Evolutionary conservation across 179 eudicot genomes (phyloP), one percentile per base, ranked within the genome.

Genomic region (Corrigiola litoralis): DNA sequence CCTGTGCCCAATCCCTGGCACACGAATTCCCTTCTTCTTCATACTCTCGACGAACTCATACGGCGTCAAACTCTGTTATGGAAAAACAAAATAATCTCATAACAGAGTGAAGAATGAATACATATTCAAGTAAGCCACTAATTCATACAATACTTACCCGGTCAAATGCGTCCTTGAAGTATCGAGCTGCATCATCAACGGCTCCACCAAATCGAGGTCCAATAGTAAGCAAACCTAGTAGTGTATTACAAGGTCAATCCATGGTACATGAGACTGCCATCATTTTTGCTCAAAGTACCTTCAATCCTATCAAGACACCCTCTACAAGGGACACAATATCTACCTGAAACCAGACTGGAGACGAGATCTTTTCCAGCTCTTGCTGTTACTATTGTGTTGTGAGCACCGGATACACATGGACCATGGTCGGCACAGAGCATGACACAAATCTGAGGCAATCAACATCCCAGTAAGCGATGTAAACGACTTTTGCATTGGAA

Each of bases 1-100:
- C 97, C 99, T 90, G 92, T 94, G 99, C 66, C 99, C 99, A 67
- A 94, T 94, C 52, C 99, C 99, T 55, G 99, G 97, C 65, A 94
- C 99, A 68, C 99, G 97, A 65, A 94, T 90, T 28, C 99, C 99
- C 84, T 86, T 91, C 82, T 90, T 94, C 85, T 94, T 94, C 99
- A 94, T 94, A 63, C 88, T 72, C 76, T 94, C 99, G 7, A 94
- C 99, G 65, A 90, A 94, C 74, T 94, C 95, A 69, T 90, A 94
- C 16, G 99, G 89, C 8, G 96, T 77, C 68, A 94, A 88, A 78
- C 80, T 76, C 99, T 94, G 87, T 59, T 25, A 79, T 45, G 46
- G 41, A 67, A 75, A 31, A 56, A 20, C 50, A 50, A 51, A 50
- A 50, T 28, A 48, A 55, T 45, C 36, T 32, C 34, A 54, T 38